Evolutionary conservation across 352 stramenopile genomes (phyloP), one percentile per base, ranked within the genome.

Genomic region (Pythium phragmiticola): DNA sequence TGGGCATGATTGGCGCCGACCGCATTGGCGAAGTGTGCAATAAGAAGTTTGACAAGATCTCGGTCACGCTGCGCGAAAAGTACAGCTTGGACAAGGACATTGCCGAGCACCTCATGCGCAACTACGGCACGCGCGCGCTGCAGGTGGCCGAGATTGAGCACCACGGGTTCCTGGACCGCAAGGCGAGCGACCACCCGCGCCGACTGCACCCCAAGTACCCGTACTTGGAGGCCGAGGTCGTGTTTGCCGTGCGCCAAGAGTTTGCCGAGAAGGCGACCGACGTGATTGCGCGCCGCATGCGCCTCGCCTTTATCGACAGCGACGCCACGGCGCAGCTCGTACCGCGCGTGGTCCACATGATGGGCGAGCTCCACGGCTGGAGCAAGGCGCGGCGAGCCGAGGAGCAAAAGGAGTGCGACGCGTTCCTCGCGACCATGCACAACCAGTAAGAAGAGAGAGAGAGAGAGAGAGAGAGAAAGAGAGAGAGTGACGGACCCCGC

Each of bases 21-120:
- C 87, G 94, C 53, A 93, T 97, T 49, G 92, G 94, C 39, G 90
- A 98, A 53, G 94, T 98, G 23, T 97, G 88, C 82, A 97, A 95
- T 72, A 94, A 98, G 74, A 98, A 98, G 76, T 98, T 98, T 64
- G 92, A 98, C 77, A 95, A 93, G 63, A 97, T 98, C 68, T 94
- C 86, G 4, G 80, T 98, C 46, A 98, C 92, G 56, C 76, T 98
- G 57, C 80, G 93, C 54, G 94, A 98, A 65, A 94, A 93, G 55
- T 99, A 98, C 76, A 79, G 84, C 47, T 73, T 98, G 42, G 88
- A 97, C 74, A 95, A 94, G 75, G 92, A 98, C 68, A 80, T 99
- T 42, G 93, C 96, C 28, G 82, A 98, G 70, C 96, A 98, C 75
- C 72, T 99, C 57, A 96, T 97, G 74, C 81, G 81, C 63, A 98